Evolutionary conservation across 2,329 filamentous ascomycete genomes (phyloP).

Genomic region (Neocucurbitaria cava): DNA sequence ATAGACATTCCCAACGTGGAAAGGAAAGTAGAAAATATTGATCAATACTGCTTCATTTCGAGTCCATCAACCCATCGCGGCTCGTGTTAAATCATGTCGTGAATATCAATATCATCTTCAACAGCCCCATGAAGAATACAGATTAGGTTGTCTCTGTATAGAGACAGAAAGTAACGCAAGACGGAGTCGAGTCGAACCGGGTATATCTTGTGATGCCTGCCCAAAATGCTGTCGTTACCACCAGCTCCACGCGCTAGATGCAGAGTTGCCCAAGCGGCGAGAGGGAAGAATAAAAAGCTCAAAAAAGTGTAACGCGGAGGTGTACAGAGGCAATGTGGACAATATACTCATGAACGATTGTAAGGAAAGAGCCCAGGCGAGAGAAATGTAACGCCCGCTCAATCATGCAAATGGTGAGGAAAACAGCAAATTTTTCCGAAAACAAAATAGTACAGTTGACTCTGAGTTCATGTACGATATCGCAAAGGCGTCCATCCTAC

Average conservation of each 20-base stretch:
- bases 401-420: neutral
- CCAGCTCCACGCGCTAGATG: constrained; percentile 20
- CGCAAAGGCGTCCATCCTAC: neutral
- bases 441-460: neutral
- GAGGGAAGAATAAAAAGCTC: constrained; percentile 3
- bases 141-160: constrained; percentile 7
- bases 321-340: neutral
- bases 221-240: constrained; percentile 18
- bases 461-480: neutral
- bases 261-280: constrained; percentile 13
- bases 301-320: neutral
- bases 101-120: neutral
- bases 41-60: constrained; percentile 1
- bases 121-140: constrained; percentile 10
- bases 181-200: constrained; percentile 14
- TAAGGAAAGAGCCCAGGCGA: neutral
- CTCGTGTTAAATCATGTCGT: constrained; percentile 2
- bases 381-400: neutral
- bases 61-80: neutral
- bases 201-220: constrained; percentile 26
- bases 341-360: constrained; percentile 1
- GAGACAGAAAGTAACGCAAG: constrained; percentile 6
- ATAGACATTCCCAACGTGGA: neutral
- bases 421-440: neutral
- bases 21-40: neutral